Evolutionary conservation across 805 yeast genomes (phyloP).

Genomic region (Candida taoyuanica): DNA sequence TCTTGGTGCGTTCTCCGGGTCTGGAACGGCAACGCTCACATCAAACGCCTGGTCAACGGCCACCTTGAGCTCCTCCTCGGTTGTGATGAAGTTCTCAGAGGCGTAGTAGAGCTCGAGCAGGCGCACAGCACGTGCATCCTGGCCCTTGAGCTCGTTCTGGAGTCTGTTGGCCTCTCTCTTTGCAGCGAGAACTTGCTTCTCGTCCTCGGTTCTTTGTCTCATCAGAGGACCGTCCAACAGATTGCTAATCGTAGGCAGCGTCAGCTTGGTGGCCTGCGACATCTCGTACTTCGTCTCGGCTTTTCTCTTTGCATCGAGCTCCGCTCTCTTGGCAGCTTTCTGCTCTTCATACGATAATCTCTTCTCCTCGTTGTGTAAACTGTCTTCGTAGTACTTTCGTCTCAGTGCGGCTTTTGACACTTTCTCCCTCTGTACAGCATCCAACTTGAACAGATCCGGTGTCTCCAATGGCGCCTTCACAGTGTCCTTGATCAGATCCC

Average conservation of each 20-base stretch:
- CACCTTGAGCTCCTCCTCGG: conserved; percentile 57
- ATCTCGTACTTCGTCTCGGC: conserved; percentile 36
- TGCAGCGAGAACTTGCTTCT: conserved; percentile 47
- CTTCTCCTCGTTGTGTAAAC: conserved; percentile 37
- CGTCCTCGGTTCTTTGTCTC: conserved; percentile 69
- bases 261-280: conserved; percentile 52
- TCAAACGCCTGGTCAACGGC: conserved; percentile 56
- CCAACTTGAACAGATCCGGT: conserved; percentile 21
- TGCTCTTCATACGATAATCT: conserved; percentile 32
- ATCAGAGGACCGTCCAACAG: conserved; percentile 65
- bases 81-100: conserved; percentile 63
- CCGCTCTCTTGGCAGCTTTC: conserved; percentile 25
- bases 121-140: conserved; percentile 49
- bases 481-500: conserved; percentile 50
- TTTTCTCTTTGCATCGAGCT: conserved; percentile 25
- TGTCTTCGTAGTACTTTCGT: conserved; percentile 61
- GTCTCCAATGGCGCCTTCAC: conserved; percentile 41
- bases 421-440: conserved; percentile 27
- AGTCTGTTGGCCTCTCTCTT: conserved; percentile 68
- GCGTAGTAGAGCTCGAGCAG: conserved; percentile 71
- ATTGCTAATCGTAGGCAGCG: conserved; percentile 75
- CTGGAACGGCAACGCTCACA: not conserved
- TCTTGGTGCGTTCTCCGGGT: conserved; percentile 14
- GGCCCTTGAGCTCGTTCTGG: conserved; percentile 44
- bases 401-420: conserved; percentile 55